Evolutionary conservation across 768 basidiomycete species (phyloP).

Genomic region (Artomyces pyxidatus): DNA sequence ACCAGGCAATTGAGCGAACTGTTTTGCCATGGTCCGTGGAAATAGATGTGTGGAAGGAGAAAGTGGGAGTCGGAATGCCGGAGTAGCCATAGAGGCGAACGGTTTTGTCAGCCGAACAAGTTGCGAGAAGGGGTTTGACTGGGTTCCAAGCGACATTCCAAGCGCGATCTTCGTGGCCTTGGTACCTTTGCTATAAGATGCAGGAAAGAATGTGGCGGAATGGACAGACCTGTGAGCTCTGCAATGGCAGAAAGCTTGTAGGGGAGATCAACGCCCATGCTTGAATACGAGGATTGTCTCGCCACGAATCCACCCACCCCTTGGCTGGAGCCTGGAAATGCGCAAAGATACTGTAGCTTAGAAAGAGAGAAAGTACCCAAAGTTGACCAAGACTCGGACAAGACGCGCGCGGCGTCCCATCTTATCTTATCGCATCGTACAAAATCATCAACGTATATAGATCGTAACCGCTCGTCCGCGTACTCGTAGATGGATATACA

Average conservation of each 20-base stretch:
- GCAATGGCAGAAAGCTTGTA: conserved; percentile 7
- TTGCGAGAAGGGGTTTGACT: conserved; percentile 69
- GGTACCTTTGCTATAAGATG: neutral
- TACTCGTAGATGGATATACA: no score
- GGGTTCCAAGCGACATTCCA: conserved; percentile 94
- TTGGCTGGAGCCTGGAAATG: no score
- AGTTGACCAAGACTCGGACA: no score
- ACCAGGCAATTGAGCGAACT: conserved; percentile 81
- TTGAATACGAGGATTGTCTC: no score
- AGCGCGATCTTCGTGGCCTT: conserved; percentile 75
- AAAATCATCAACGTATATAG: no score
- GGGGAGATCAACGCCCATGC: conserved; percentile 3
- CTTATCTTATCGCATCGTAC: no score
- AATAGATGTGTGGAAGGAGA: conserved; percentile 57
- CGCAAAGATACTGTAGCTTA: no score
- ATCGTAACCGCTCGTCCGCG: no score
- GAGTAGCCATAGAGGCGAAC: conserved; percentile 77
- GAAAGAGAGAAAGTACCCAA: no score
- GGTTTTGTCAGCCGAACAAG: conserved; percentile 92
- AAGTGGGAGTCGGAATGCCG: conserved; percentile 25
- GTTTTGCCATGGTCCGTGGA: conserved; percentile 83
- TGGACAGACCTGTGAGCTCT: conserved; percentile 5
- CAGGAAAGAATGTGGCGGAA: neutral
- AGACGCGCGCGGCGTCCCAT: no score
- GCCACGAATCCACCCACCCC: no score